Conservation (phyloP, 176 grass and related monocot genomes). For the Chrysopogon serrulatus region DNA sequence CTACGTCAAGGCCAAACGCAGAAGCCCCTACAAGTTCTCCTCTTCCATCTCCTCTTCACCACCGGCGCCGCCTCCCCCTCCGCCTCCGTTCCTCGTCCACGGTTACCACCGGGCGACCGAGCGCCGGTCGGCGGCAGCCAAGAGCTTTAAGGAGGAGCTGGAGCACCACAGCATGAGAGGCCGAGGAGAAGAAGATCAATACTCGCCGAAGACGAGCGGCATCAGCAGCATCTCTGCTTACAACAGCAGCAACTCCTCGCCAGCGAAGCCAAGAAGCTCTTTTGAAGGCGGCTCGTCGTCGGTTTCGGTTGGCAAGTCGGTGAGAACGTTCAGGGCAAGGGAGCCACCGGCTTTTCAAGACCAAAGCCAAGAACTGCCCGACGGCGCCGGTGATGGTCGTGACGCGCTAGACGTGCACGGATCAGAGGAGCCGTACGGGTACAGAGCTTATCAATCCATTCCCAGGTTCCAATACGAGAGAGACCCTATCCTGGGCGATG, state of each 20-base stretch:
- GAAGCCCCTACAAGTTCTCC: slow-evolving; percentile 35
- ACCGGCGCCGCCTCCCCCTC: slow-evolving; percentile 64
- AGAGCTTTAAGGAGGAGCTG: slow-evolving; percentile 85
- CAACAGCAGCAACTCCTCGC: slow-evolving; percentile 23
- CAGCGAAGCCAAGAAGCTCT: slow-evolving; percentile 46
- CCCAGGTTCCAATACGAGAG: slow-evolving; percentile 51
- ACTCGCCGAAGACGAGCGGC: background rate
- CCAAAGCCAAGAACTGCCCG: slow-evolving; percentile 19
- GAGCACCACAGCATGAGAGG: slow-evolving; percentile 56
- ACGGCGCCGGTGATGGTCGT: background rate
- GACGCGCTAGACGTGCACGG: slow-evolving; percentile 14
- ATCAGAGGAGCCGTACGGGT: slow-evolving; percentile 38
- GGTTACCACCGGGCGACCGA: slow-evolving; percentile 36
- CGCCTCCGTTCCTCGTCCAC: slow-evolving; percentile 62
- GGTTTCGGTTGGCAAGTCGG: slow-evolving; percentile 33
- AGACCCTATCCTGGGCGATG: slow-evolving; percentile 31
- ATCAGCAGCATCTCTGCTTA: background rate
- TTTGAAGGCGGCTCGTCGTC: slow-evolving; percentile 24
- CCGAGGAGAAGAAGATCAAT: background rate
- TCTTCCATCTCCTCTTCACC: slow-evolving; percentile 19
- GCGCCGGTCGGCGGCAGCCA: slow-evolving; percentile 28
- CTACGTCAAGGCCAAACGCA: slow-evolving; percentile 35
- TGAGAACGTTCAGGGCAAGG: slow-evolving; percentile 52
- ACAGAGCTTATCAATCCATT: slow-evolving; percentile 41
- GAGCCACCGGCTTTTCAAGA: slow-evolving; percentile 14